Base-by-base conservation (phyloP, 1,139 yeast species). In the Fermentozyma sake region DNA sequence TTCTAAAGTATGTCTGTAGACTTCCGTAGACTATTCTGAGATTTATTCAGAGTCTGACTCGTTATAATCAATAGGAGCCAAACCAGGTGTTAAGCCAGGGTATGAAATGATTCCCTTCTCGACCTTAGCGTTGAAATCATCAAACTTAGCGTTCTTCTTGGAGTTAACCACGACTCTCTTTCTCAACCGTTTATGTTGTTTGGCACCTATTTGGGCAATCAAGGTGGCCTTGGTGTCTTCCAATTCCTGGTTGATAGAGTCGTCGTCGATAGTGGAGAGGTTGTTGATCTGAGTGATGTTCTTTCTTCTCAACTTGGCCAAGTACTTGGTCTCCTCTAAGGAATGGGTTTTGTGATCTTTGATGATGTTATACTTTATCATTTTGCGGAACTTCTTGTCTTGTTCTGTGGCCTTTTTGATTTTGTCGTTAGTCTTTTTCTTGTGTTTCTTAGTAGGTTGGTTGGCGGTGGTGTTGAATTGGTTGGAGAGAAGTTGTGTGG, bases 51-150 rank as follows among this genome's bases (percentile, higher is more conserved):
- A 61, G 28, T 64, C 71, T 7, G 61, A 55, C 31, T 70, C 76
- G 32, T 70, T 67, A 21, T 61, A 70, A 28, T 79, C 95, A 12
- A 85, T 93, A 10, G 95, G 95, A 0, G 95, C 96, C 53, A 86
- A 68, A 30, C 96, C 96, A 1, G 95, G 96, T 1, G 96, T 86
- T 33, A 86, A 65, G 9, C 94, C 94, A 25, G 86, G 79, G 42
- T 68, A 70, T 7, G 70, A 55, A 35, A 61, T 55, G 27, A 48
- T 44, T 9, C 75, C 76, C 29, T 55, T 56, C 33, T 66, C 52
- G 28, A 70, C 52, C 48, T 66, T 69, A 19, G 55, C 52, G 30
- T 64, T 57, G 43, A 72, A 70, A 17, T 62, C 65, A 19, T 47
- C 54, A 35, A 59, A 56, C 11, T 63, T 60, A 33, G 52, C 42